phyloP scores from a whole-genome alignment of 1,139 yeast genomes.

The Arxiozyma heterogenica region DNA sequence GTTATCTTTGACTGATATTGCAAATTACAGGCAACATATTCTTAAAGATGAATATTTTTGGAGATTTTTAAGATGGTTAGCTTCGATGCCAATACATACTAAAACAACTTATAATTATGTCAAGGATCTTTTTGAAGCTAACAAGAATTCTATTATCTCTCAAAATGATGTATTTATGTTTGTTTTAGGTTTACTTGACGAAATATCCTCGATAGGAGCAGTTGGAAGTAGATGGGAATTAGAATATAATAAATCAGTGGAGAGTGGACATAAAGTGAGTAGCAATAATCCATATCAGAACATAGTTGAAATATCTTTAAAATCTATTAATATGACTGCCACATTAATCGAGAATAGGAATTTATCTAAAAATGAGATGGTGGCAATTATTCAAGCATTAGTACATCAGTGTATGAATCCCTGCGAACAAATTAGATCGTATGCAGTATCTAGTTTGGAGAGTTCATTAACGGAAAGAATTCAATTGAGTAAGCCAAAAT shows the following conservation, averaged over 20 bases:
- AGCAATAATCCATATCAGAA: conserved; percentile 44
- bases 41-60: conserved; percentile 50
- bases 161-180: conserved; percentile 44
- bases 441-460: conserved; percentile 52
- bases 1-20: conserved; percentile 42
- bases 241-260: conserved; percentile 39
- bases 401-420: conserved; percentile 88
- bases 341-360: conserved; percentile 33
- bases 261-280: conserved; percentile 37
- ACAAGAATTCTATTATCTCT: conserved; percentile 18
- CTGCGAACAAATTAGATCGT: conserved; percentile 62
- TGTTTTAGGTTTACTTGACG: conserved; percentile 64
- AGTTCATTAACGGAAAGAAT: conserved; percentile 35
- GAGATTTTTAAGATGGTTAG: conserved; percentile 51
- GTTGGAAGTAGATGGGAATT: conserved; percentile 72
- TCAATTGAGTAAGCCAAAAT: conserved; percentile 22
- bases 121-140: conserved; percentile 35
- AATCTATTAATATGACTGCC: conserved; percentile 54
- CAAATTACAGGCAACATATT: conserved; percentile 38
- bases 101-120: conserved; percentile 42
- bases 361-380: conserved; percentile 30
- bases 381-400: conserved; percentile 65
- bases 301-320: conserved; percentile 49
- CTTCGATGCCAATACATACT: conserved; percentile 47
- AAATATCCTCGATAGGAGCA: conserved; percentile 75